Conservation (phyloP, 805 yeast species). For the Cyberlindnera maritima region DNA sequence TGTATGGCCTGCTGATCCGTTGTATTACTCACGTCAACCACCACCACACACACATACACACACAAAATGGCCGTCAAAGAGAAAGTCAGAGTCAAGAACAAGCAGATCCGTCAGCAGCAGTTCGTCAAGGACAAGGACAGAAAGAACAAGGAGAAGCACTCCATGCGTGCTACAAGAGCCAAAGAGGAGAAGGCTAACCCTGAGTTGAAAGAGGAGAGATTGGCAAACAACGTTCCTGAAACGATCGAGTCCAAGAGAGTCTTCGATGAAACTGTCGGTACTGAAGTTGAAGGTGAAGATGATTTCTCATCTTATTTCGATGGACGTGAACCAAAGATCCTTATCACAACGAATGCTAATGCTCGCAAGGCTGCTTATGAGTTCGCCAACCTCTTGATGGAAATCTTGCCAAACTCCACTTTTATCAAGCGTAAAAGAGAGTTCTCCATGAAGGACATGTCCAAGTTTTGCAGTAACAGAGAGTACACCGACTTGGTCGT, state of each 20-base stretch:
- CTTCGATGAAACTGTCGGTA: conserved; percentile 27
- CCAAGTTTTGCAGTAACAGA: conserved; percentile 74
- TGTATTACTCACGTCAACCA: neutral
- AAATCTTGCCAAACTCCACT: conserved; percentile 78
- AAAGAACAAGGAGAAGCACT: conserved; percentile 73
- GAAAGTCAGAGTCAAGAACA: conserved; percentile 58
- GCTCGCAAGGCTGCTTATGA: conserved; percentile 87
- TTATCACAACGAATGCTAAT: conserved; percentile 83
- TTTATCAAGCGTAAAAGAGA: conserved; percentile 87
- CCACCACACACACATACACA: neutral
- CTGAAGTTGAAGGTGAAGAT: conserved; percentile 30
- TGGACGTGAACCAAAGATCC: conserved; percentile 64
- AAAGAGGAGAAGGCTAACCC: conserved; percentile 84
- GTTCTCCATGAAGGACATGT: conserved; percentile 82
- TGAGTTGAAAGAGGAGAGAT: conserved; percentile 73
- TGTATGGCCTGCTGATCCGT: neutral
- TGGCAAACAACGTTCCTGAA: conserved; percentile 34
- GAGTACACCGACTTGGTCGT: conserved; percentile 86
- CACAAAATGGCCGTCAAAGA: conserved; percentile 26
- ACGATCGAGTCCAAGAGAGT: conserved; percentile 30
- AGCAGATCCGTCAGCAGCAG: conserved; percentile 74
- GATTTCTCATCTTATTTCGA: conserved; percentile 29
- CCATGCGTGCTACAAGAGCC: conserved; percentile 76
- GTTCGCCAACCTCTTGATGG: conserved; percentile 83
- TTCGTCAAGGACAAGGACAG: conserved; percentile 73